These are phyloP conservation scores for Fusarium oxysporum DNA, from an alignment of 2,329 filamentous ascomycete genomes.

Conservation along the genomic window DNA sequence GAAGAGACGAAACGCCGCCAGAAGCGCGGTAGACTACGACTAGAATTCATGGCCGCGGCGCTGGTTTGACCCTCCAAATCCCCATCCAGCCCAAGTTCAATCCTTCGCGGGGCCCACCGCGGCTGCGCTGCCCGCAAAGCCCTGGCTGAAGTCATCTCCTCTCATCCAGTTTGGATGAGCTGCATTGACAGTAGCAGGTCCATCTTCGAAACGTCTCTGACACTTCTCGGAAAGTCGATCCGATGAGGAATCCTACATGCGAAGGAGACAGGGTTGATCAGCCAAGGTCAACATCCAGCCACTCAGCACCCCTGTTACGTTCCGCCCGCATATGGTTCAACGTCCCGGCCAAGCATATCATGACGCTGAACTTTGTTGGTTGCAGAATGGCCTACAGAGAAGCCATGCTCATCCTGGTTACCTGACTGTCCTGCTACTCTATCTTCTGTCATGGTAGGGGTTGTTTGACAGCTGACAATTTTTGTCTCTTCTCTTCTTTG, in stretches of 20 bases:
- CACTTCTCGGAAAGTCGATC: constrained; percentile 37
- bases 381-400: constrained; percentile 3
- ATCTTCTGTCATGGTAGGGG: constrained; percentile 1
- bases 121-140: constrained; percentile 27
- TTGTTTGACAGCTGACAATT: constrained; percentile 28
- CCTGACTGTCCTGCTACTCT: not conserved
- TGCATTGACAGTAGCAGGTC: constrained; percentile 6
- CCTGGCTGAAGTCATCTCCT: constrained; percentile 9
- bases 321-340: constrained; percentile 18
- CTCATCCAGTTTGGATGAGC: constrained; percentile 9
- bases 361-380: constrained; percentile 20
- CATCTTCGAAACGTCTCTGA: constrained; percentile 35
- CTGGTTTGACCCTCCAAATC: constrained; percentile 22
- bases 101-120: constrained; percentile 14
- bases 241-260: constrained; percentile 31
- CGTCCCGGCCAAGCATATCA: constrained; percentile 31
- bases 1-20: constrained; percentile 39
- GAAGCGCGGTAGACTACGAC: constrained; percentile 36
- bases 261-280: constrained; percentile 25
- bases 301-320: constrained; percentile 17
- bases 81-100: constrained; percentile 6
- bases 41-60: constrained; percentile 26
- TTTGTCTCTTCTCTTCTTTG: constrained; percentile 4
- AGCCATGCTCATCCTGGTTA: constrained; percentile 1
- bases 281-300: constrained; percentile 10